These are phyloP conservation scores for Tylopilus sp. DNA, from an alignment of 768 basidiomycete species.

Conservation along the genomic window DNA sequence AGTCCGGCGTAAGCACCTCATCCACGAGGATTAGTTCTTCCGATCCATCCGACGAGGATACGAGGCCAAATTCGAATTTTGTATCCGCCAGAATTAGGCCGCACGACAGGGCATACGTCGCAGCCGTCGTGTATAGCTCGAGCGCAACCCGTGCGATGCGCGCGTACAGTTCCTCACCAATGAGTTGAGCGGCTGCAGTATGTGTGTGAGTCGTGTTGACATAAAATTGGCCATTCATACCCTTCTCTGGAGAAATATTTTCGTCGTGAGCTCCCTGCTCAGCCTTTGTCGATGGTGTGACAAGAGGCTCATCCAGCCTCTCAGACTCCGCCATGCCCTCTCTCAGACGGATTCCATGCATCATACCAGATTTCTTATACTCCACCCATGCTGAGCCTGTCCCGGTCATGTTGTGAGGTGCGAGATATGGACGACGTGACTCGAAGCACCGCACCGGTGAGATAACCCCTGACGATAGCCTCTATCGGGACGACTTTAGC, in stretches of 20 bases:
- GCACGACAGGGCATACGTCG: conserved; percentile 63
- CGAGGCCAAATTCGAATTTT: conserved; percentile 96
- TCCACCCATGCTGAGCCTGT: conserved; percentile 95
- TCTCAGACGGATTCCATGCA: conserved; percentile 81
- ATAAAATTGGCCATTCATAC: conserved; percentile 33
- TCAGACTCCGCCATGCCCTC: conserved; percentile 80
- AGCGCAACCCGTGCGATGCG: conserved; percentile 60
- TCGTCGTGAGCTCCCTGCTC: conserved; percentile 94
- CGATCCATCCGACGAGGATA: conserved; percentile 38
- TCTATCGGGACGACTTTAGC: conserved; percentile 89
- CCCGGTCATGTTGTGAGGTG: conserved; percentile 6
- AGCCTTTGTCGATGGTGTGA: conserved; percentile 97
- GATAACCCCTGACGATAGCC: conserved; percentile 93
- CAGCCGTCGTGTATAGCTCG: conserved; percentile 68
- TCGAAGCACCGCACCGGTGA: conserved; percentile 65
- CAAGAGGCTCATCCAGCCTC: conserved; percentile 76
- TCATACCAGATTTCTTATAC: conserved; percentile 83
- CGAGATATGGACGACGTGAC: background rate
- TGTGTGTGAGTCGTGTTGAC: background rate
- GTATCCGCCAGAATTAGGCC: conserved; percentile 97
- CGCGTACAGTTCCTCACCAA: conserved; percentile 63
- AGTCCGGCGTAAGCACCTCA: conserved; percentile 96
- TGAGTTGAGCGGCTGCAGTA: conserved; percentile 53
- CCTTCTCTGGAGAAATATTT: conserved; percentile 85
- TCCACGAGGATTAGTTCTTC: conserved; percentile 82